These are phyloP conservation scores for Botrytis pseudocinerea DNA, from an alignment of 2,329 filamentous ascomycete genomes.

Conservation along the genomic window DNA sequence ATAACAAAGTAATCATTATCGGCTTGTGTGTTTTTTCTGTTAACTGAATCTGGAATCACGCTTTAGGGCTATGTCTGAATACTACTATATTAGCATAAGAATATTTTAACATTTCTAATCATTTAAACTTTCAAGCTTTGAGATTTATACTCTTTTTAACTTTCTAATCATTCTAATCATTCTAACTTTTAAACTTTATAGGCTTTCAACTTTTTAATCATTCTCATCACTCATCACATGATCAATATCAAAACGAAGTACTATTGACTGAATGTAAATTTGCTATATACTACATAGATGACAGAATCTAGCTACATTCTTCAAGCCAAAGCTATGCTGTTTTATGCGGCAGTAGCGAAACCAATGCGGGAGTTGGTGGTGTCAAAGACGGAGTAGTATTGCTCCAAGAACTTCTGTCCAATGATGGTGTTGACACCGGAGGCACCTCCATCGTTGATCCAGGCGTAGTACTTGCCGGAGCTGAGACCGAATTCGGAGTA, in stretches of 20 bases:
- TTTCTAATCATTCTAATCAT: no score
- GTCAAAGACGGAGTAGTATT: neutral
- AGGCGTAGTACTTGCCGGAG: neutral
- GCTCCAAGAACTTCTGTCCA: neutral
- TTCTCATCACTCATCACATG: neutral
- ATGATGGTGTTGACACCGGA: neutral
- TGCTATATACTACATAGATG: neutral
- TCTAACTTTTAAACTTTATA: no score
- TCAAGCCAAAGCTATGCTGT: neutral
- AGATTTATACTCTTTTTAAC: no score
- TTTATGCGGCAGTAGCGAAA: slow-evolving; percentile 1
- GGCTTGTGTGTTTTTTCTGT: no score
- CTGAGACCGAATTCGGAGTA: neutral
- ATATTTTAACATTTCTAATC: no score
- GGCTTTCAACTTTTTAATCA: no score
- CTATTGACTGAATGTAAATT: slow-evolving; percentile 1
- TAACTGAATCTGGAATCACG: neutral
- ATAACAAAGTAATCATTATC: neutral
- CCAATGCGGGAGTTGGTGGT: neutral
- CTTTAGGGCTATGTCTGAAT: neutral
- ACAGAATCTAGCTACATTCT: neutral
- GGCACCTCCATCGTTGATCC: neutral
- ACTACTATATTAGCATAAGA: no score
- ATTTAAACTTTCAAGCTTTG: no score
- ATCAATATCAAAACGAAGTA: neutral